Evolutionary conservation across 257 asterid species (phyloP), one percentile per base, ranked within the genome.

Genomic region (Galeopsis tetrahit): DNA sequence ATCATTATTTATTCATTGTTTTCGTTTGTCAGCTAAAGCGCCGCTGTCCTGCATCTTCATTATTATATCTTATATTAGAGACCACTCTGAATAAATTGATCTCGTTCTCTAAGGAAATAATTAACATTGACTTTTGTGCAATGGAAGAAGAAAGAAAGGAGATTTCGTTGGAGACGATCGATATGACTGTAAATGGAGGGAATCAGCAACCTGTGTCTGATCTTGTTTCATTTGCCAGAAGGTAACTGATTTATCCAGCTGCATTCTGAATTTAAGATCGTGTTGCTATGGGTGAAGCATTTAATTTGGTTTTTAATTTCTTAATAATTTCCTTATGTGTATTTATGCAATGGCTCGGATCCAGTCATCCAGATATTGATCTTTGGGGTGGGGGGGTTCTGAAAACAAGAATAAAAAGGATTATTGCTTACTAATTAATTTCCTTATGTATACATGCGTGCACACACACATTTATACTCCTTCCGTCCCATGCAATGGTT

Each of bases 171-270:
- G 80, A 61, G 65, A 43, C 53, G 5, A 38, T 58, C 15, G 69
- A 52, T 5, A 70, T 72, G 82, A 15, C 63, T 33, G 15, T 42
- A 10, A 48, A 72, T 72, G 86, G 73, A 62, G 81, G 34, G 72
- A 80, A 48, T 79, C 75, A 73, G 78, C 79, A 72, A 57, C 40
- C 71, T 62, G 69, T 35, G 48, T 64, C 82, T 17, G 83, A 82
- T 75, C 69, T 87, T 32, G 33, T 86, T 31, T 74, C 82, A 40
- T 85, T 83, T 49, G 93, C 93, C 42, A 81, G 90, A 80, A 86
- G 84, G 97, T 86, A 72, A 35, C 70, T 17, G 10, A 17, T 67
- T 14, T 66, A 21, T 51, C 8, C 3, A 43, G 9, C 10, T 43
- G 11, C 48, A 6, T 48, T 48, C 21, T 48, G 21, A 48, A 48